A percentile compares a stretch with the other conserved stretches of the same genome.
Conservation (phyloP, 2,329 filamentous ascomycete genomes). For the Ceratocystis harringtonii region DNA sequence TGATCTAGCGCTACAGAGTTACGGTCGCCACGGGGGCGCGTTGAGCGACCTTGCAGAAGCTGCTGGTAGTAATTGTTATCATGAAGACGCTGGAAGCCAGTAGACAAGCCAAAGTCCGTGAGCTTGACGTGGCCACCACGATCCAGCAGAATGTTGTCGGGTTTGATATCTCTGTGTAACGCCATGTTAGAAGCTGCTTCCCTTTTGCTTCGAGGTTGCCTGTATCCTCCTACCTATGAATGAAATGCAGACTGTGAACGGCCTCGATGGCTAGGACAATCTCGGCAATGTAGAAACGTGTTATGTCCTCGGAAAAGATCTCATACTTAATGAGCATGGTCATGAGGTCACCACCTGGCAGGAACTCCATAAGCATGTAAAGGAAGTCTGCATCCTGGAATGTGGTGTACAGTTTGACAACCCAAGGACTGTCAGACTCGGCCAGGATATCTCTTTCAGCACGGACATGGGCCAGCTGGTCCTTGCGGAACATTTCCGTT, state of each 20-base stretch:
- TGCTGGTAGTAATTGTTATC: slow-evolving; percentile 67
- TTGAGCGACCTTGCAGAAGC: slow-evolving; percentile 42
- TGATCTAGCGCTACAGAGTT: slow-evolving; percentile 93
- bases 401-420: slow-evolving; percentile 94
- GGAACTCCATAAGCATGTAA: slow-evolving; percentile 99
- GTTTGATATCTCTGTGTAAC: slow-evolving; percentile 53
- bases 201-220: not conserved
- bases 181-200: not conserved
- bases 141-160: slow-evolving; percentile 66
- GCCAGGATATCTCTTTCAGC: slow-evolving; percentile 95
- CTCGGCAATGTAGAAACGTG: slow-evolving; percentile 97
- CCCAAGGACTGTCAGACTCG: slow-evolving; percentile 98
- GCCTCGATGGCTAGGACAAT: slow-evolving; percentile 97
- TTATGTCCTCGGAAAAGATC: slow-evolving; percentile 98
- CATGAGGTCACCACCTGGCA: slow-evolving; percentile 96
- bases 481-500: slow-evolving; percentile 99
- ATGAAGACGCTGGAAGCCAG: slow-evolving; percentile 64
- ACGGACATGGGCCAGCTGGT: slow-evolving; percentile 92
- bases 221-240: slow-evolving; percentile 61
- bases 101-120: slow-evolving; percentile 68
- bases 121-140: slow-evolving; percentile 66
- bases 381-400: slow-evolving; percentile 95
- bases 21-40: slow-evolving; percentile 48
- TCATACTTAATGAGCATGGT: slow-evolving; percentile 99
- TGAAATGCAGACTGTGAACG: slow-evolving; percentile 93